Conservation (phyloP, 2,329 filamentous ascomycete species). For the Fusarium hainanense region DNA sequence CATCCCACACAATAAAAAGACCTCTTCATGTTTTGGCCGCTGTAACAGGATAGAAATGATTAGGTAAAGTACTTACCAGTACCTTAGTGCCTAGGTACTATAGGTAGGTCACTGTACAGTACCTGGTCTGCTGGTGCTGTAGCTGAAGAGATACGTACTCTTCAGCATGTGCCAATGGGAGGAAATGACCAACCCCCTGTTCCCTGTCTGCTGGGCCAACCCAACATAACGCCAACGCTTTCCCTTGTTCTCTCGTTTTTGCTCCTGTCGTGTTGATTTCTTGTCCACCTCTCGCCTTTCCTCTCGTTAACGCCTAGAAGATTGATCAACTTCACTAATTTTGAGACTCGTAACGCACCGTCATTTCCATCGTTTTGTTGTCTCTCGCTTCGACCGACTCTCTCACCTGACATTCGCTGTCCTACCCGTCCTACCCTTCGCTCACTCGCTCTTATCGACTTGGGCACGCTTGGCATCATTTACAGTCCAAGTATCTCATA, state of each 20-base stretch:
- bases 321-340: conserved; percentile 21
- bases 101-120: no score
- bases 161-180: conserved; percentile 12
- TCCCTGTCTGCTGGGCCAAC: conserved; percentile 36
- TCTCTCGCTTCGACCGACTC: conserved; percentile 33
- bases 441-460: conserved; percentile 18
- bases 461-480: conserved; percentile 21
- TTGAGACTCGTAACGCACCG: conserved; percentile 13
- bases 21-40: background rate
- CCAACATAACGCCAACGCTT: conserved; percentile 37
- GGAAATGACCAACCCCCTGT: conserved; percentile 24
- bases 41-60: background rate
- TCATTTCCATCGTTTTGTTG: conserved; percentile 18
- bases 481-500: background rate
- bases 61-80: background rate
- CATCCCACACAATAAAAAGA: background rate
- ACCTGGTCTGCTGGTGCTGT: no score
- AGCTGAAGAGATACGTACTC: conserved; percentile 19
- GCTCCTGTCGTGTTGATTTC: conserved; percentile 24
- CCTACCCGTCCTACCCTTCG: conserved; percentile 4
- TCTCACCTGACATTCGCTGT: conserved; percentile 31
- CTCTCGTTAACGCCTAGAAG: conserved; percentile 17
- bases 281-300: conserved; percentile 27
- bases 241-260: conserved; percentile 35
- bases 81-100: no score